phyloP scores from a whole-genome alignment of 768 basidiomycete genomes.

The Macrolepiota dolichaula region DNA sequence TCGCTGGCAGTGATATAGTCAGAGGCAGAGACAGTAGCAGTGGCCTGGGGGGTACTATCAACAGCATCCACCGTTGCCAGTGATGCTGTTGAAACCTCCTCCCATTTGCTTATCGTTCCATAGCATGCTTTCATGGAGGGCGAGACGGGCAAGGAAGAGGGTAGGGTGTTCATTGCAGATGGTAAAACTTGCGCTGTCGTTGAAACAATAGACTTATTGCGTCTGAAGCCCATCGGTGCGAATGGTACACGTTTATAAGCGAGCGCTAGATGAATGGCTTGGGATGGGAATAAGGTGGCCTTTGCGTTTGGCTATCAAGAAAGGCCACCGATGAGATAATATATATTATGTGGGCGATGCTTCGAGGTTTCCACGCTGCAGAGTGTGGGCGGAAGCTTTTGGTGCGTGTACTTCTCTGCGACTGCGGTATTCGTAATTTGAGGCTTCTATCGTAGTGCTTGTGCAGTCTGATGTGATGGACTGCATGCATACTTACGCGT shows the following conservation, averaged over 20 bases:
- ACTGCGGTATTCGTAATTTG: too few relatives aligned
- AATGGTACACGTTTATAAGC: not conserved
- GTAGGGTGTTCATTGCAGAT: not conserved
- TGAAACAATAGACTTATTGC: not conserved
- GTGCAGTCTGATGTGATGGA: too few relatives aligned
- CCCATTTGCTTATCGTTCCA: not conserved
- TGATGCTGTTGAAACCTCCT: not conserved
- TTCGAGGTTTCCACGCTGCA: too few relatives aligned
- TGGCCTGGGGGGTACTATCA: not conserved
- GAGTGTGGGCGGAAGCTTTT: too few relatives aligned
- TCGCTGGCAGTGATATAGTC: not conserved
- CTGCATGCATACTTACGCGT: too few relatives aligned
- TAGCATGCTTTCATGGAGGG: not conserved
- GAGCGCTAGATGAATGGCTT: not conserved
- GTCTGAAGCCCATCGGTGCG: not conserved
- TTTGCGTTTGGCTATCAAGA: too few relatives aligned
- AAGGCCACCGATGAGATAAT: too few relatives aligned
- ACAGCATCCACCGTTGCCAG: not conserved
- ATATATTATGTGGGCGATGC: too few relatives aligned
- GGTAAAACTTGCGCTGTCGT: not conserved
- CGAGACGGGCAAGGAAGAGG: not conserved
- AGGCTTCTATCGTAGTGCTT: too few relatives aligned
- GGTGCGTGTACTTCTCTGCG: too few relatives aligned
- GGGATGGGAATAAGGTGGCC: too few relatives aligned
- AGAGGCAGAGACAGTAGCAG: not conserved